A percentile compares a stretch with the other conserved stretches of the same genome.
Evolutionary conservation across 257 asterid species (phyloP).

Genomic region (Solanum tacnaense): DNA sequence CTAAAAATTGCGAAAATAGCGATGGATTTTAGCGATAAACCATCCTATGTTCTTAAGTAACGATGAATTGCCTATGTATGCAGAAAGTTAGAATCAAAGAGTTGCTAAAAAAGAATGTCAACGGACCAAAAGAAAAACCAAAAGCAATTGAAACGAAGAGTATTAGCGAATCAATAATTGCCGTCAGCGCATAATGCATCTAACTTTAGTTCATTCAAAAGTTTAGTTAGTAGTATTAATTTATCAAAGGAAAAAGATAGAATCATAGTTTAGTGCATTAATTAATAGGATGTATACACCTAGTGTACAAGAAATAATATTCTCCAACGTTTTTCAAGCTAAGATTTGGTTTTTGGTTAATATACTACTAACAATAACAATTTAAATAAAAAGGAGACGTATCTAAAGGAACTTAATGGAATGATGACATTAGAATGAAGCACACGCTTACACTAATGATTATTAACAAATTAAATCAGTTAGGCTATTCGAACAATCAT

Average conservation of each 20-base stretch:
- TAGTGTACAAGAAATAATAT: conserved; percentile 1
- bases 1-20: neutral
- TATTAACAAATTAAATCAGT: neutral
- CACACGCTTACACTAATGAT: conserved; percentile 12
- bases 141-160: neutral
- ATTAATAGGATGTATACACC: neutral
- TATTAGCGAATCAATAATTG: neutral
- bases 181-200: neutral
- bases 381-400: neutral
- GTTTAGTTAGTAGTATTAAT: neutral
- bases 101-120: neutral
- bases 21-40: too few species aligned
- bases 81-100: neutral
- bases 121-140: too few species aligned
- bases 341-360: conserved; percentile 29
- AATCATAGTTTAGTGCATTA: neutral
- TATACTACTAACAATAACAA: conserved; percentile 1
- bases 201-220: neutral
- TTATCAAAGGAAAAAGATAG: neutral
- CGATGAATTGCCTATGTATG: neutral
- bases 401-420: conserved; percentile 23
- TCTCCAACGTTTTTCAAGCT: conserved; percentile 5
- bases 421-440: conserved; percentile 39
- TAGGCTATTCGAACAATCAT: neutral
- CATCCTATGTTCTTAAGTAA: neutral